Base-by-base conservation (phyloP, 495 filamentous ascomycete species). In the Diplogelasinospora grovesii region DNA sequence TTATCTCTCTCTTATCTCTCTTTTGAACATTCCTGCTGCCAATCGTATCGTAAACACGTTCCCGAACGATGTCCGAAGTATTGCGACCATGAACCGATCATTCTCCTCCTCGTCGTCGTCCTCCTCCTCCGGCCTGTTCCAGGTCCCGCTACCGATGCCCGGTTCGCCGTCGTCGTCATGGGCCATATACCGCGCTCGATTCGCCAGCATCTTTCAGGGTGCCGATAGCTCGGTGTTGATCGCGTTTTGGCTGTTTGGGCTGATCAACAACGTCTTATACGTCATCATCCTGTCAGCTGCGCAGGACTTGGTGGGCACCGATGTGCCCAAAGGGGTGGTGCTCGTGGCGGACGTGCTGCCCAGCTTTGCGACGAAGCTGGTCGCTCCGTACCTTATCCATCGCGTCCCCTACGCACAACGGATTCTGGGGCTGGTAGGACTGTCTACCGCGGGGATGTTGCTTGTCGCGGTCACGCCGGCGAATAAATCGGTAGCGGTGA, bases 181-280 rank as follows among this genome's bases (percentile, higher is more conserved):
- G 79, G 74, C 76, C 26, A 60, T 77, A 22, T 85, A 83, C 58
- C 73, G 67, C 37, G 75, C 79, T 9, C 75, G 84, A 8, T 49
- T 93, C n/a, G 67, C 60, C 27, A 65, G 66, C 10, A 39, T 80
- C 21, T 83, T 94, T 42, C 69, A 68, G 15, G 79, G 77, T 19
- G 77, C 83, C 36, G 81, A 95, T 59, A 70, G 74, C 1, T 62
- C 79, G 8, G 86, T 95, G 15, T 74, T 86, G 41, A 43, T 78
- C 30, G 86, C 92, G 23, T 98, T 98, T 52, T 95, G 86, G 88
- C 71, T 95, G 8, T 93, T 94, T 54, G 89, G 92, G 39, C 70
- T 95, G 5, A 86, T 98, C 59, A 98, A 98, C 64, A 97, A 96
- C 67, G 84, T 98, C 55, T 84, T 95, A 63, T 98, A 97, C 59